Conservation (phyloP, 768 basidiomycete genomes). For the Lyophyllum decastes region DNA sequence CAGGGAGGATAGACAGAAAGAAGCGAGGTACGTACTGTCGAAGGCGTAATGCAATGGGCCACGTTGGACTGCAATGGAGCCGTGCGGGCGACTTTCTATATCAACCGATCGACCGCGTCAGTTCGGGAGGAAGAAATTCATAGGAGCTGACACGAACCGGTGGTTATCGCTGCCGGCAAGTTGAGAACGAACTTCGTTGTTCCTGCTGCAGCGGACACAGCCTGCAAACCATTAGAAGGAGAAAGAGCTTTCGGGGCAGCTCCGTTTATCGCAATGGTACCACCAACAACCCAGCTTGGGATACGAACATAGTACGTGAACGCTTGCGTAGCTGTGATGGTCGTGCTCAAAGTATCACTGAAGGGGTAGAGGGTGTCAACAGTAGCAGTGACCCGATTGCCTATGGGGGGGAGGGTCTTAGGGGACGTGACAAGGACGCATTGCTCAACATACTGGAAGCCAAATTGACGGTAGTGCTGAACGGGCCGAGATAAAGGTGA, state of each 20-base stretch:
- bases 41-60: constrained; percentile 58
- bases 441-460: constrained; percentile 29
- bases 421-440: neutral
- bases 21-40: constrained; percentile 38
- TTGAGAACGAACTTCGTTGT: constrained; percentile 45
- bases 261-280: constrained; percentile 44
- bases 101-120: neutral
- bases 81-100: constrained; percentile 50
- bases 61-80: constrained; percentile 53
- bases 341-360: constrained; percentile 43
- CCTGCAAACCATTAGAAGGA: constrained; percentile 46
- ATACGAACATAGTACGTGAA: constrained; percentile 50
- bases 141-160: constrained; percentile 29
- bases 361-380: constrained; percentile 52
- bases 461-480: constrained; percentile 39
- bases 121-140: neutral
- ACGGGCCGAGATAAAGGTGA: constrained; percentile 48
- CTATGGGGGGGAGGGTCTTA: constrained; percentile 19
- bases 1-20: neutral
- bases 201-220: constrained; percentile 39
- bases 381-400: constrained; percentile 38
- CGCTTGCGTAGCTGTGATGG: constrained; percentile 37
- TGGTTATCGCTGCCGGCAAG: constrained; percentile 47
- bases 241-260: constrained; percentile 34
- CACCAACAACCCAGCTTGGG: constrained; percentile 47